A percentile compares a stretch with the other conserved stretches of the same genome.
Evolutionary conservation across 2,329 filamentous ascomycete genomes (phyloP).

Genomic region (Macrophomina tecta): DNA sequence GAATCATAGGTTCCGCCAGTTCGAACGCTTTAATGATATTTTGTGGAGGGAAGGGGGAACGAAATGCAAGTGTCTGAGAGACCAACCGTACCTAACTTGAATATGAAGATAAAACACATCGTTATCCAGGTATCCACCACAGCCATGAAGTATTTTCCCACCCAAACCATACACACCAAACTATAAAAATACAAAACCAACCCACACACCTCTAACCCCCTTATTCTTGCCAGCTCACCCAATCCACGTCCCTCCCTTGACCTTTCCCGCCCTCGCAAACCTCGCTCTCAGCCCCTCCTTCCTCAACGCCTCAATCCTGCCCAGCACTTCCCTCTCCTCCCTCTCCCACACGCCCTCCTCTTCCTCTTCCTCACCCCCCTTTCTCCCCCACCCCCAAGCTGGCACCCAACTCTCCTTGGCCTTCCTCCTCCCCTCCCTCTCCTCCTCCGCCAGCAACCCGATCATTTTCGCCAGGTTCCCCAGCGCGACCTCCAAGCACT

Average conservation of each 20-base stretch:
- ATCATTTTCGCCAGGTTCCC: slow-evolving; percentile 88
- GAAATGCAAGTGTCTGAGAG: too few relatives aligned
- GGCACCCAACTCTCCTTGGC: not conserved
- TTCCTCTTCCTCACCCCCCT: not conserved
- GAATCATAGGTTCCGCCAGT: too few relatives aligned
- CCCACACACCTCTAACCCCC: not conserved
- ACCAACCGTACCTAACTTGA: too few relatives aligned
- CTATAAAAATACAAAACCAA: not conserved
- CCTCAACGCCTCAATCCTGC: not conserved
- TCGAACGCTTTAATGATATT: too few relatives aligned
- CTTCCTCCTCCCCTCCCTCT: slow-evolving; percentile 38
- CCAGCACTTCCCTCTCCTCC: slow-evolving; percentile 1
- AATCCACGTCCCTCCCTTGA: slow-evolving; percentile 2
- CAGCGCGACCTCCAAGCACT: slow-evolving; percentile 78
- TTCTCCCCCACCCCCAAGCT: not conserved
- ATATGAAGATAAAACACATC: too few relatives aligned
- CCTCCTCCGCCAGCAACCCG: slow-evolving; percentile 61
- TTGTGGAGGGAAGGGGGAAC: too few relatives aligned
- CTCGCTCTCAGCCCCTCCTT: slow-evolving; percentile 11
- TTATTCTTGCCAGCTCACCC: not conserved
- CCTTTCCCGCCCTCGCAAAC: slow-evolving; percentile 11
- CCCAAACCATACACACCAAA: too few relatives aligned
- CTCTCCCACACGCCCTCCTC: not conserved
- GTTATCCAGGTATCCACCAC: too few relatives aligned
- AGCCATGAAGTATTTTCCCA: too few relatives aligned